phyloP scores from a whole-genome alignment of 2,329 filamentous ascomycete genomes.

The Zarea fungicola region DNA sequence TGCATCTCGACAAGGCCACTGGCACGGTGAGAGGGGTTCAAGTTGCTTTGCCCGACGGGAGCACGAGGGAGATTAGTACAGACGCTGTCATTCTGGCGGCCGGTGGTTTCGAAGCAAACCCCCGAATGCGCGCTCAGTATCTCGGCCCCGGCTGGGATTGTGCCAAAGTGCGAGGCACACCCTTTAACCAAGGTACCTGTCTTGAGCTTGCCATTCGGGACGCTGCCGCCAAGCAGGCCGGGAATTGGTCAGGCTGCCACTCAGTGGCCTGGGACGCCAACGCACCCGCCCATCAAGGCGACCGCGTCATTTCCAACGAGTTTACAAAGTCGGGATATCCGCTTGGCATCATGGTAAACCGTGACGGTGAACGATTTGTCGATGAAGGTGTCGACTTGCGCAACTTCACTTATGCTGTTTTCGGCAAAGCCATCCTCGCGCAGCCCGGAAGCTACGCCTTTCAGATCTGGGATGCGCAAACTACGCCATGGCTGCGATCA shows the following conservation, averaged over 20 bases:
- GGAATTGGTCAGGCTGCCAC: constrained; percentile 62
- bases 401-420: constrained; percentile 64
- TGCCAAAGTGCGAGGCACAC: constrained; percentile 57
- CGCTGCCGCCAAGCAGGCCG: constrained; percentile 44
- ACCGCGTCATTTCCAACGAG: constrained; percentile 57
- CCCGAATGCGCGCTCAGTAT: constrained; percentile 47
- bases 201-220: constrained; percentile 49
- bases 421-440: constrained; percentile 55
- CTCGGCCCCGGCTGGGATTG: constrained; percentile 58
- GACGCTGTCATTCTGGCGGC: constrained; percentile 49
- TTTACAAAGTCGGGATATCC: constrained; percentile 67
- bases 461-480: constrained; percentile 57
- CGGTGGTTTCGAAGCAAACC: constrained; percentile 60
- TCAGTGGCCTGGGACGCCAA: constrained; percentile 61
- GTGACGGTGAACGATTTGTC: constrained; percentile 54
- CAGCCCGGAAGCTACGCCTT: constrained; percentile 57
- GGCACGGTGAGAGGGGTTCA: too few relatives aligned
- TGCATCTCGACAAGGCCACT: too few relatives aligned
- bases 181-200: constrained; percentile 57
- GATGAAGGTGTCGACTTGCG: constrained; percentile 61
- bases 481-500: constrained; percentile 45
- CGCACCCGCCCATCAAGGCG: constrained; percentile 47
- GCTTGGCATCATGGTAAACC: constrained; percentile 60
- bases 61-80: constrained; percentile 25
- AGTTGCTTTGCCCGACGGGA: too few relatives aligned